Conservation (phyloP, 2,329 filamentous ascomycete genomes). For the Alternaria consortialis region DNA sequence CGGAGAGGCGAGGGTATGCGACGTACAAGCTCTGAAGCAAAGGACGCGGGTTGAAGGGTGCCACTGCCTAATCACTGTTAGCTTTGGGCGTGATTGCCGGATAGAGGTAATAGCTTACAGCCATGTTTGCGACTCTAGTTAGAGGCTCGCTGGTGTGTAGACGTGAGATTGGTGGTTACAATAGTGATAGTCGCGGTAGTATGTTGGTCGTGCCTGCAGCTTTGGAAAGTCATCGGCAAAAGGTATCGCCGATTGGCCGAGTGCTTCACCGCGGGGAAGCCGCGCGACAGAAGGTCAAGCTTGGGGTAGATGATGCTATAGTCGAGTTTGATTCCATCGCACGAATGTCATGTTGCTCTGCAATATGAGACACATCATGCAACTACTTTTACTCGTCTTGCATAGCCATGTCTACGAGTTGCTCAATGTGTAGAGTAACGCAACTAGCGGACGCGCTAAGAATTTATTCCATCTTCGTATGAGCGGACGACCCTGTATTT, state of each 20-base stretch:
- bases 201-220: conserved; percentile 21
- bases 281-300: neutral
- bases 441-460: conserved; percentile 18
- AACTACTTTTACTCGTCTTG: no score
- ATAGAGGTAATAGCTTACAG: conserved; percentile 35
- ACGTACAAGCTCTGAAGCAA: conserved; percentile 91
- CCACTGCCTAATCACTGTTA: conserved; percentile 58
- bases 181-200: neutral
- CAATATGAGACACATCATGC: neutral
- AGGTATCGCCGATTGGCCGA: conserved; percentile 20
- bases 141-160: neutral
- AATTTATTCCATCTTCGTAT: conserved; percentile 5
- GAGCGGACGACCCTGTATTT: neutral
- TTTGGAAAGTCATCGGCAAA: conserved; percentile 24
- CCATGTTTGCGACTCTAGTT: conserved; percentile 45
- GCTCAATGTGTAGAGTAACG: neutral
- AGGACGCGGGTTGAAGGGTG: conserved; percentile 95
- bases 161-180: conserved; percentile 7
- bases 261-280: conserved; percentile 13
- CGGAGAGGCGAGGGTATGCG: neutral
- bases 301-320: neutral
- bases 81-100: conserved; percentile 1
- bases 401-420: neutral
- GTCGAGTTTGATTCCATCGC: neutral
- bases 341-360: no score